Conservation (phyloP, 768 basidiomycete species). For the Tremella yokohamensis region DNA sequence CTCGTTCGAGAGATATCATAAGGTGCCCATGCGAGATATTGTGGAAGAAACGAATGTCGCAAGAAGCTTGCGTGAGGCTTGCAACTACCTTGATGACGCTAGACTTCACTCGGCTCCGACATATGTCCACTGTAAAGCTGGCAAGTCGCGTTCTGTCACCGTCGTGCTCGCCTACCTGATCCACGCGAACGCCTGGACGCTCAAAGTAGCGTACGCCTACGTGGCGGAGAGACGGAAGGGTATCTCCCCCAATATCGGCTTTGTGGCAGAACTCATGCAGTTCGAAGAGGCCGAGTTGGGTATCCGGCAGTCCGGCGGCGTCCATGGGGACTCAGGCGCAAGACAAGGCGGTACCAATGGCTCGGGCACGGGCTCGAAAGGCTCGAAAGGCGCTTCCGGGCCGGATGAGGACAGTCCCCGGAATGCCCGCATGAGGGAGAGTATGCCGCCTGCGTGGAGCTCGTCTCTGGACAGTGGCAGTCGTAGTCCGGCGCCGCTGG, state of each 20-base stretch:
- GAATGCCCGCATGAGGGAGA: conserved; percentile 62
- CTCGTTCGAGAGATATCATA: conserved; percentile 76
- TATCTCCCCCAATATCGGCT: conserved; percentile 95
- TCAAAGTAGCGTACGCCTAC: conserved; percentile 83
- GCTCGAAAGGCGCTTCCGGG: conserved; percentile 37
- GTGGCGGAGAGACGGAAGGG: conserved; percentile 89
- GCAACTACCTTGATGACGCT: conserved; percentile 84
- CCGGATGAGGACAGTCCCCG: conserved; percentile 33
- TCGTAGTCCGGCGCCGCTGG: conserved; percentile 9
- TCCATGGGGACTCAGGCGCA: conserved; percentile 20
- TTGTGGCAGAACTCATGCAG: conserved; percentile 93
- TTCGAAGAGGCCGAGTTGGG: conserved; percentile 90
- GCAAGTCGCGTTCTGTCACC: conserved; percentile 91
- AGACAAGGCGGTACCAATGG: conserved; percentile 36
- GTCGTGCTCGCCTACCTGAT: conserved; percentile 97
- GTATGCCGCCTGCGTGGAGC: conserved; percentile 60
- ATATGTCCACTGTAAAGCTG: conserved; percentile 95
- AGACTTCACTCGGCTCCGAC: conserved; percentile 80
- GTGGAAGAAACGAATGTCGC: conserved; percentile 90
- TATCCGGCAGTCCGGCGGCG: conserved; percentile 55
- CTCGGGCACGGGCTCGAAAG: conserved; percentile 20
- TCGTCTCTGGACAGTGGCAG: conserved; percentile 43
- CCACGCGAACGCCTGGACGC: conserved; percentile 94
- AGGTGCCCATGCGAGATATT: conserved; percentile 89
- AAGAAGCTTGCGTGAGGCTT: conserved; percentile 75